phyloP scores from a whole-genome alignment of 2,329 filamentous ascomycete genomes.

The Arthrobotrys megalospora region DNA sequence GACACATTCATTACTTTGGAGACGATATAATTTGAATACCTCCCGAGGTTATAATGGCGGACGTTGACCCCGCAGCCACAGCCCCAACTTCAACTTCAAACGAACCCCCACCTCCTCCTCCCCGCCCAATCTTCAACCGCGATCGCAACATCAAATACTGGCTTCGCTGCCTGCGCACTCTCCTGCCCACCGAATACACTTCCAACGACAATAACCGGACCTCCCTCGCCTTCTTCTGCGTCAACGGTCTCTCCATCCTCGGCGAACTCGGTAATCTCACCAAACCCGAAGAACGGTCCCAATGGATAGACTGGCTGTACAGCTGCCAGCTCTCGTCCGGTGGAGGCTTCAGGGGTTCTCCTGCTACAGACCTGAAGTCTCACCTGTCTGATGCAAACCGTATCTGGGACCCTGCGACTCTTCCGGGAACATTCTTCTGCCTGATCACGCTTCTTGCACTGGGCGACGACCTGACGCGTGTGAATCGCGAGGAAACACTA shows the following conservation, averaged over 20 bases:
- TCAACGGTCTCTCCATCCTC: constrained; percentile 87
- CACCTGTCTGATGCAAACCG: constrained; percentile 67
- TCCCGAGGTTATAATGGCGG: constrained; percentile 31
- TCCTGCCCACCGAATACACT: constrained; percentile 86
- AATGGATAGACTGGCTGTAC: constrained; percentile 83
- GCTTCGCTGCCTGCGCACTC: constrained; percentile 85
- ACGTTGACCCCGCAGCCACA: constrained; percentile 41
- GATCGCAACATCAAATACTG: constrained; percentile 89
- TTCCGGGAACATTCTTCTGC: constrained; percentile 92
- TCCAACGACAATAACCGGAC: constrained; percentile 91
- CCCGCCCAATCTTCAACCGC: constrained; percentile 70
- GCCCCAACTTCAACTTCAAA: constrained; percentile 28
- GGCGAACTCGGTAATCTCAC: constrained; percentile 74
- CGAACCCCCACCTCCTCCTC: constrained; percentile 27
- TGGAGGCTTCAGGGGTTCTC: constrained; percentile 90
- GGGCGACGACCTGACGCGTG: constrained; percentile 73
- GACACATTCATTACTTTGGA: background rate
- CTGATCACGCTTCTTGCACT: constrained; percentile 79
- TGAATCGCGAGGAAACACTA: constrained; percentile 79
- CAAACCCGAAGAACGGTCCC: constrained; percentile 71
- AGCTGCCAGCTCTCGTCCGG: constrained; percentile 81
- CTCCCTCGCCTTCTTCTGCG: constrained; percentile 88
- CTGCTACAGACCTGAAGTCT: constrained; percentile 75
- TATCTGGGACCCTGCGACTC: constrained; percentile 78
- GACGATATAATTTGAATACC: background rate